A percentile compares a stretch with the other conserved stretches of the same genome.
Evolutionary conservation across 352 stramenopile genomes (phyloP).

Genomic region (Phytophthora podocarpi): DNA sequence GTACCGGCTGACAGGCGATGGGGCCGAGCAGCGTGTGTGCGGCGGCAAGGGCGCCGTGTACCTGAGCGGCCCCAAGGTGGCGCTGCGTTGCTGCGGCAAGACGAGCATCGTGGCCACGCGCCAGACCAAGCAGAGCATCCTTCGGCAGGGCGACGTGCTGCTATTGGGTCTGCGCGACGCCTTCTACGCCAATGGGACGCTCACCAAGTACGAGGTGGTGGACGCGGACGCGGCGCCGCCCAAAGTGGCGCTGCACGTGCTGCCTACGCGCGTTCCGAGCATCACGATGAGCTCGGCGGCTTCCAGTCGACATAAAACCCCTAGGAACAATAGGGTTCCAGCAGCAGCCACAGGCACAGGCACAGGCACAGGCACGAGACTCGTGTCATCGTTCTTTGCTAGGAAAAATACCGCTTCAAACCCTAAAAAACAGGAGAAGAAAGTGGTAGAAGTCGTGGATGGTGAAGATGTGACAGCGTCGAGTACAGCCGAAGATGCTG

Average conservation of each 20-base stretch:
- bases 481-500: conserved; percentile 44
- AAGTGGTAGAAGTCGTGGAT: background rate
- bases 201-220: conserved; percentile 87
- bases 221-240: conserved; percentile 40
- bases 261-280: conserved; percentile 34
- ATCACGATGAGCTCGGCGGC: conserved; percentile 39
- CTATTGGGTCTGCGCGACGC: conserved; percentile 65
- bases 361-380: background rate
- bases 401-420: conserved; percentile 1
- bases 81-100: conserved; percentile 79
- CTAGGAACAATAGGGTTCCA: background rate
- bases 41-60: conserved; percentile 74
- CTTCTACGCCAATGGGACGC: conserved; percentile 84
- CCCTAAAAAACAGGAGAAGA: conserved; percentile 12
- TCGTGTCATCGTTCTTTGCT: conserved; percentile 53
- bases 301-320: conserved; percentile 6
- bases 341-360: background rate
- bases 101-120: conserved; percentile 76
- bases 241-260: conserved; percentile 36
- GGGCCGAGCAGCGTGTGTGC: conserved; percentile 62
- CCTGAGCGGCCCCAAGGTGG: conserved; percentile 66
- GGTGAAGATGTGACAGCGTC: conserved; percentile 21
- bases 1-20: conserved; percentile 48
- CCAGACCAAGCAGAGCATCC: conserved; percentile 74
- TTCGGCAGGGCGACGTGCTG: conserved; percentile 76